Evolutionary conservation across 2,329 filamentous ascomycete species (phyloP), one percentile per base, ranked within the genome.

Genomic region (Parastagonospora nodorum): DNA sequence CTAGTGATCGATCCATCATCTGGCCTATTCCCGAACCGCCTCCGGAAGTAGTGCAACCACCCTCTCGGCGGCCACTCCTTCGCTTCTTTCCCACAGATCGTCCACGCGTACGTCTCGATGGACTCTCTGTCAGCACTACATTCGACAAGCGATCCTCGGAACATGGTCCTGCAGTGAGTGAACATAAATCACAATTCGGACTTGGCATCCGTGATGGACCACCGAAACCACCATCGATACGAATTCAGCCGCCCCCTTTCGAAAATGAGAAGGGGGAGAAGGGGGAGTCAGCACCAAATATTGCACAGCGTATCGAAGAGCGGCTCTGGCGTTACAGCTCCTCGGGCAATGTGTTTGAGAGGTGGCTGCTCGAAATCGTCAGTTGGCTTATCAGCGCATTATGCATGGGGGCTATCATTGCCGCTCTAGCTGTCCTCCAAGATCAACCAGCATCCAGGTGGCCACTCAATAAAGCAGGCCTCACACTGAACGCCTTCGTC

Each of bases 401-500:
- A 0, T 68, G 63, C 35, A 69, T 69, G 67, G 52, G 6, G 4
- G 56, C 57, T 0, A 41, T 70, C 7, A 50, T 69, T 1, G 56
- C 19, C 0, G 49, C 64, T 0, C 53, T 69, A 0, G n/a, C 60
- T 2, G 8, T 12, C 0, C 42, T 62, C 8, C 42, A 44, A 8
- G 53, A 62, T 2, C 7, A 65, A 0, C 46, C 42, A 1, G 2
- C 61, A 0, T 32, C 57, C 0, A 58, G 54, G 1, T 69, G 62
- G 66, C 27, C 54, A 0, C 16, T 64, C 0, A 36, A 55, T 2
- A 55, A 45, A 8, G 50, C 45, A 0, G 45, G 48, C 0, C n/a
- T 69, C 0, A 71, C 65, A 0, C 15, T 72, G 5, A 72, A 71
- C 28, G 51, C 69, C 0, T 68, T 59, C 11, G 64, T 73, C 7